Base-by-base conservation (phyloP, 2,329 filamentous ascomycete genomes). In the Talaromyces verruculosus region DNA sequence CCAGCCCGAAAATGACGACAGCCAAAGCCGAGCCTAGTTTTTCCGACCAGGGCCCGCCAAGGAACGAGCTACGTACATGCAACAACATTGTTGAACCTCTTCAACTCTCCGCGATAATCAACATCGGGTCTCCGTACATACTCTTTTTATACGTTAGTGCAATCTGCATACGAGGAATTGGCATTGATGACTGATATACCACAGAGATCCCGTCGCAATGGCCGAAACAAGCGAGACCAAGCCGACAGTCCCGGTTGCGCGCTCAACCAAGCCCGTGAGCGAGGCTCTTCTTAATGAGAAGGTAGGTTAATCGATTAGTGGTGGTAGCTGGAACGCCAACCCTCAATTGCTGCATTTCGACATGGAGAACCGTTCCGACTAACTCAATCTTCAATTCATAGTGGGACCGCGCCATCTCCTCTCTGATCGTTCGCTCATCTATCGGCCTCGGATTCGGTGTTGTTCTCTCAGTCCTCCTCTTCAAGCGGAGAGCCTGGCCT, bases 381-480 rank as follows among this genome's bases (percentile, higher is more conserved):
- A n/a, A 43, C 15, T 39, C 43, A 51, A 66, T 65, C 64, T 68
- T 69, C 13, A 8, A 45, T 60, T 19, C 17, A 70, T 72, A 99
- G 95, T 99, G 95, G 95, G 95, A 99, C 80, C 94, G 91, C 83
- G 97, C 95, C 82, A 89, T 99, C 73, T 98, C 95, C 73, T 97
- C 96, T 77, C 88, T 97, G 81, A 88, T 99, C 78, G 96, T 99
- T 85, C 93, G 96, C 82, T 98, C 94, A 71, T 90, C 91, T 65
- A 90, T 99, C 80, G 95, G 95, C 76, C 91, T 98, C 78, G 92
- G 91, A 73, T 99, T 99, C 83, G 95, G 95, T 78, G 90, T 99
- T 79, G 92, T 99, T 82, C 98, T 99, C 85, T 98, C 95, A 68
- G 93, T 99, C 68, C 90, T 99, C 67, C 83, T 99, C 65, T 99